A percentile compares a stretch with the other conserved stretches of the same genome.
Evolutionary conservation across 306 rosid species (phyloP).

Genomic region (Albizia julibrissin): DNA sequence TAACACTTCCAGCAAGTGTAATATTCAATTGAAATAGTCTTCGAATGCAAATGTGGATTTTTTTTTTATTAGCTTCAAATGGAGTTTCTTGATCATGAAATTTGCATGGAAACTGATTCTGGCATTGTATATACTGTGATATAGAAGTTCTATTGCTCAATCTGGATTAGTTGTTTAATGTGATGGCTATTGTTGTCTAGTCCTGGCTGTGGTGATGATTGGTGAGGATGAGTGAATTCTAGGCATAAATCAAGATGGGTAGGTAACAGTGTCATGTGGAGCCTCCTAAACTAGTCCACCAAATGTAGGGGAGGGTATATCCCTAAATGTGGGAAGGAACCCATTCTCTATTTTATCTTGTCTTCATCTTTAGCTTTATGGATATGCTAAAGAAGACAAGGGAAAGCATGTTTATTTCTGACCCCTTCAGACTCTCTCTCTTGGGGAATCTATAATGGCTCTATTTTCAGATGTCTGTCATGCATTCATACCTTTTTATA

Average conservation of each 20-base stretch:
- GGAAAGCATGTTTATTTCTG: not conserved
- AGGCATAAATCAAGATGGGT: not conserved
- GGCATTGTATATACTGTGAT: slow-evolving; percentile 4
- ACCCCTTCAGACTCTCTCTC: not conserved
- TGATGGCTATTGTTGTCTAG: slow-evolving; percentile 1
- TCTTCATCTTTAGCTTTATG: not conserved
- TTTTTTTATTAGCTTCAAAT: not conserved
- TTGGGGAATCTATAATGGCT: slow-evolving; percentile 11
- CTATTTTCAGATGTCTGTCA: not conserved
- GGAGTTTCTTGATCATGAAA: not conserved
- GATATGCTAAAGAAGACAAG: not conserved
- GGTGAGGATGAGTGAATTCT: not conserved
- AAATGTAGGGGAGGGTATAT: not conserved
- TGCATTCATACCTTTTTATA: not conserved
- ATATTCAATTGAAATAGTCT: not conserved
- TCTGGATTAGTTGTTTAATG: not conserved
- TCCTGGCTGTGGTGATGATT: not conserved
- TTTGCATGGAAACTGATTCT: not conserved
- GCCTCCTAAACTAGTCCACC: slow-evolving; percentile 4
- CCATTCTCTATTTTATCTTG: not conserved
- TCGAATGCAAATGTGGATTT: slow-evolving; percentile 11
- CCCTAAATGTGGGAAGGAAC: not conserved
- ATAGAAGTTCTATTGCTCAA: not conserved
- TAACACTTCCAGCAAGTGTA: slow-evolving; percentile 2
- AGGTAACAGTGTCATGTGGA: not conserved